Percentiles rank a stretch among this genome's conserved stretches.
phyloP scores from a whole-genome alignment of 176 grass and related monocot species.

The Lolium multiflorum region DNA sequence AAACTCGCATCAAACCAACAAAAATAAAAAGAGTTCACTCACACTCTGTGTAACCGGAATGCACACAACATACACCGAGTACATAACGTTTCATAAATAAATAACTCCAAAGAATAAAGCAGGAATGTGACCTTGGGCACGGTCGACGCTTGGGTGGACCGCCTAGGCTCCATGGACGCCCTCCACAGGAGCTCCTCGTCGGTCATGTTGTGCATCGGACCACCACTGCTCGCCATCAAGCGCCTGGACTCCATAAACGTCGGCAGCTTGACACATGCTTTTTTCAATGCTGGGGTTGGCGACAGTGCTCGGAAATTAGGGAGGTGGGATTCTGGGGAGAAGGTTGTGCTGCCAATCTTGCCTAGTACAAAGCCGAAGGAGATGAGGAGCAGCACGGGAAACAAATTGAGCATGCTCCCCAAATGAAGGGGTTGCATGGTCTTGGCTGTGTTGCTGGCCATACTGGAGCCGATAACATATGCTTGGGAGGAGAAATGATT shows the following conservation, averaged over 20 bases:
- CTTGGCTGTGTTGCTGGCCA: background rate
- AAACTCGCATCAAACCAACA: too few relatives aligned
- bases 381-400: conserved; percentile 36
- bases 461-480: background rate
- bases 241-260: background rate
- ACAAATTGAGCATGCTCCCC: background rate
- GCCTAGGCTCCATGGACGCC: conserved; percentile 64
- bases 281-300: too few relatives aligned
- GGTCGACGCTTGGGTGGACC: background rate
- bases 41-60: too few relatives aligned
- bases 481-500: background rate
- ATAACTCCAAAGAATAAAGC: too few relatives aligned
- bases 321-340: conserved; percentile 22
- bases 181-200: conserved; percentile 68
- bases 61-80: background rate
- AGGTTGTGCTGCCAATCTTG: conserved; percentile 50
- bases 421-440: background rate
- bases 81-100: background rate
- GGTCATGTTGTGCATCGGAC: conserved; percentile 53
- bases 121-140: conserved; percentile 69
- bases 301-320: background rate
- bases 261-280: too few relatives aligned
- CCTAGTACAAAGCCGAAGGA: conserved; percentile 54
- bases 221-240: background rate
- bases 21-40: too few relatives aligned